Conservation (phyloP, 805 yeast species). For the Hanseniaspora valbyensis region DNA sequence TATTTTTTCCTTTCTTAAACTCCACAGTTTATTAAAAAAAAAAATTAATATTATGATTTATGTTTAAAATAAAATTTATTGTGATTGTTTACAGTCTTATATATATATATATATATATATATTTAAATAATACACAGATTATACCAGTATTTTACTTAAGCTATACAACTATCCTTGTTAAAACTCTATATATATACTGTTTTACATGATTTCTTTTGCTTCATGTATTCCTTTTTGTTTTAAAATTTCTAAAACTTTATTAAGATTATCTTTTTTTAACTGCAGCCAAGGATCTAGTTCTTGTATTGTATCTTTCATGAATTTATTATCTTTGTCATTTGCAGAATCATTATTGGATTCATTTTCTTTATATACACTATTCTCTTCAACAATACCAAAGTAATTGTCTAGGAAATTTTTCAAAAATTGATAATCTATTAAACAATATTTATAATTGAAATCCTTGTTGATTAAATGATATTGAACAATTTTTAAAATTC, state of each 20-base stretch:
- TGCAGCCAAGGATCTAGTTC: not conserved
- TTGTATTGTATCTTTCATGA: not conserved
- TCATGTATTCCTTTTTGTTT: not conserved
- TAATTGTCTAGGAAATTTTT: not conserved
- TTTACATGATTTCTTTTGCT: too few relatives aligned
- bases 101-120: too few relatives aligned
- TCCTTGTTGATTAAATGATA: not conserved
- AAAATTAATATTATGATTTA: too few relatives aligned
- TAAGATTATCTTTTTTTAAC: not conserved
- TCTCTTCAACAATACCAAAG: not conserved
- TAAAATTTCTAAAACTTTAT: not conserved
- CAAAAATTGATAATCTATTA: not conserved
- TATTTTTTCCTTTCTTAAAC: too few relatives aligned
- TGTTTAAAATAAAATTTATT: too few relatives aligned
- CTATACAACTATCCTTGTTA: too few relatives aligned
- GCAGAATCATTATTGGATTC: not conserved
- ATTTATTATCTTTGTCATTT: not conserved
- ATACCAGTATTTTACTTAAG: too few relatives aligned
- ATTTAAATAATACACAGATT: too few relatives aligned
- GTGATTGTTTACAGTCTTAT: too few relatives aligned
- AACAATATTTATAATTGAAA: not conserved
- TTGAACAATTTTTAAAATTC: conserved; percentile 2
- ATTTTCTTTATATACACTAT: not conserved
- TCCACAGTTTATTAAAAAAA: too few relatives aligned
- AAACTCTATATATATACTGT: too few relatives aligned